These are phyloP conservation scores for Ascosphaera aggregata DNA, from an alignment of 2,329 filamentous ascomycete species.

Conservation along the genomic window DNA sequence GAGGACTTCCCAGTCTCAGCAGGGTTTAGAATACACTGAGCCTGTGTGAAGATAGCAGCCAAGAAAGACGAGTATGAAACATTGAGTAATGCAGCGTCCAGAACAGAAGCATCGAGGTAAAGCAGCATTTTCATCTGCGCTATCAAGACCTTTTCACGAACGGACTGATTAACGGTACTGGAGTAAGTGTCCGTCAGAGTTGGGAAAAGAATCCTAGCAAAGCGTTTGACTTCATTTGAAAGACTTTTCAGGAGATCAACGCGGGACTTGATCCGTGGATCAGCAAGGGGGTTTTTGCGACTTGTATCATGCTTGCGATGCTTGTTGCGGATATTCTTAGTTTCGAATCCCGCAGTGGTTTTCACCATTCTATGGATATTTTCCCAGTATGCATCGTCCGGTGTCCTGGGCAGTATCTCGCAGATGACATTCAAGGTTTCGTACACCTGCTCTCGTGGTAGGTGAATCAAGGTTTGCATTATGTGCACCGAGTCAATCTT, in stretches of 20 bases:
- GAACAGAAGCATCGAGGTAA: constrained; percentile 65
- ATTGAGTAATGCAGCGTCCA: constrained; percentile 62
- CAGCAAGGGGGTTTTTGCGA: neutral
- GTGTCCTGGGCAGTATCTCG: constrained; percentile 63
- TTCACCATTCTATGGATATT: no score
- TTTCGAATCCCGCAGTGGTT: no score
- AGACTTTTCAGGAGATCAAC: constrained; percentile 64
- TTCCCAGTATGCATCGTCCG: constrained; percentile 29
- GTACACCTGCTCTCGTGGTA: constrained; percentile 84
- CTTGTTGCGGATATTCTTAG: no score
- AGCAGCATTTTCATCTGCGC: constrained; percentile 98
- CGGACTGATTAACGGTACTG: constrained; percentile 85
- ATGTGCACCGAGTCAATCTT: constrained; percentile 94
- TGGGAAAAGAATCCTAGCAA: constrained; percentile 78
- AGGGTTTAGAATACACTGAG: constrained; percentile 19
- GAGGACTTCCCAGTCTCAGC: neutral
- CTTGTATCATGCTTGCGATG: neutral
- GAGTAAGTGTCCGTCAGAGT: constrained; percentile 94
- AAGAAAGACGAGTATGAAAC: constrained; percentile 93
- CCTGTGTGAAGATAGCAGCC: constrained; percentile 82
- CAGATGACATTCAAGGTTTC: constrained; percentile 96
- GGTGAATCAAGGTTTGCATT: constrained; percentile 94
- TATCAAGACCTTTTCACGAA: constrained; percentile 81
- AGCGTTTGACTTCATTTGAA: constrained; percentile 68
- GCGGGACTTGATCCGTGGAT: constrained; percentile 19